Evolutionary conservation across 208 protist species (phyloP).

Genomic region (Crithidia brevicula): DNA sequence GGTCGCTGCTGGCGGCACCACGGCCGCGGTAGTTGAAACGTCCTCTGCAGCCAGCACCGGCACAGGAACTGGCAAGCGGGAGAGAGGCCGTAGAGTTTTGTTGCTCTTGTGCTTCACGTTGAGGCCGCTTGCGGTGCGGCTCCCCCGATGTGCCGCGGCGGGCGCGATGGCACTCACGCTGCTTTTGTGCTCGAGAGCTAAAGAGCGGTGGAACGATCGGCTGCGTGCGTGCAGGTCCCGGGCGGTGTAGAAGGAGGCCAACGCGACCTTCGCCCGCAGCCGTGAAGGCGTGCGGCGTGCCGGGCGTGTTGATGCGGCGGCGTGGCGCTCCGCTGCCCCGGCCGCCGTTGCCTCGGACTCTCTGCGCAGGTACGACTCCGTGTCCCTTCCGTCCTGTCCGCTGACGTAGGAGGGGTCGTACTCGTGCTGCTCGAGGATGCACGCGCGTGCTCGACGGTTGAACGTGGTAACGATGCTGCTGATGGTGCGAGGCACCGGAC

Average conservation of each 20-base stretch:
- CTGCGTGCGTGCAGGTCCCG: background rate
- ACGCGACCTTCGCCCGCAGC: background rate
- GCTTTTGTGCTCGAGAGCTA: background rate
- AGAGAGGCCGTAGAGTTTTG: no score
- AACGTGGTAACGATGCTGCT: conserved; percentile 10
- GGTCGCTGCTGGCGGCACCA: no score
- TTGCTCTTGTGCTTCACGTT: no score
- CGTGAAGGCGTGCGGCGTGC: background rate
- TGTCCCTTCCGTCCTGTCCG: background rate
- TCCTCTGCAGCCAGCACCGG: no score
- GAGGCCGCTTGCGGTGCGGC: no score
- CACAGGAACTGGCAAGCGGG: no score
- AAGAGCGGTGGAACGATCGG: background rate
- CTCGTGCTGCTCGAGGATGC: background rate
- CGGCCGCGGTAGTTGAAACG: no score
- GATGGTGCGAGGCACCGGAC: conserved; percentile 14
- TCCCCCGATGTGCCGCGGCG: no score
- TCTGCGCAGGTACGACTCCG: background rate
- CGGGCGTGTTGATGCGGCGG: background rate
- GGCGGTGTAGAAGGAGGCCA: background rate
- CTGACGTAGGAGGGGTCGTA: background rate
- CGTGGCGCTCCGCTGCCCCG: no score
- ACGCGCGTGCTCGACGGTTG: background rate
- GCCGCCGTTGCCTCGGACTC: background rate
- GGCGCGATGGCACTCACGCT: no score